Evolutionary conservation across 2,329 filamentous ascomycete genomes (phyloP), one percentile per base, ranked within the genome.

Genomic region (Pseudogymnoascus sp.): DNA sequence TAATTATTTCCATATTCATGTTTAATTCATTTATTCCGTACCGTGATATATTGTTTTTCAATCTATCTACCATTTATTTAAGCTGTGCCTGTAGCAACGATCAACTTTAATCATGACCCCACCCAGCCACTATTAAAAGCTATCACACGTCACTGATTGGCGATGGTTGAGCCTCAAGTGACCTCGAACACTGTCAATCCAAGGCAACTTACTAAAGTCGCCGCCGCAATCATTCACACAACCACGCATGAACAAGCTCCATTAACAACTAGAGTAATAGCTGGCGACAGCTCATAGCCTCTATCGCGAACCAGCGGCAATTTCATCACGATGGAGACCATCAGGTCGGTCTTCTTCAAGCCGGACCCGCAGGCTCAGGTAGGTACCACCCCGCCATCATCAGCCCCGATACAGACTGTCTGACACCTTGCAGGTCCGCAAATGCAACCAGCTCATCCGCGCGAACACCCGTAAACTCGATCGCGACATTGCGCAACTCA

Each of bases 281-380:
- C 47, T 54, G 47, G 47, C 47, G 47, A 54, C 47, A 54, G 47
- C 47, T 54, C 47, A 18, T 33, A 54, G 47, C 47, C 47, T 54
- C 47, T 54, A 33, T 33, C 25, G 18, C 28, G 28, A 54, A 12
- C 6, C 33, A 58, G 35, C 5, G 47, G 25, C 6, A 6, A 9
- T 20, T 54, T 54, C 6, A 3, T 60, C 71, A 75, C 68, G 71
- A 97, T 97, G 94, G 91, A 97, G 79, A 84, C 89, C 43, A 81
- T 97, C 73, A 90, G 86, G 74, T 81, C 87, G 63, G 86, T 97
- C 70, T 93, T 97, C 77, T 91, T 86, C 75, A 93, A 91, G 76
- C 93, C 94, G 37, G 92, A 96, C 72, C 94, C 94, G 47, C 89
- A 95, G 75, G 89, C 88, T 65, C 93, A 99, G 82, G 93, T 96